phyloP scores from a whole-genome alignment of 805 yeast species.

The Cyberlindnera mrakii region DNA sequence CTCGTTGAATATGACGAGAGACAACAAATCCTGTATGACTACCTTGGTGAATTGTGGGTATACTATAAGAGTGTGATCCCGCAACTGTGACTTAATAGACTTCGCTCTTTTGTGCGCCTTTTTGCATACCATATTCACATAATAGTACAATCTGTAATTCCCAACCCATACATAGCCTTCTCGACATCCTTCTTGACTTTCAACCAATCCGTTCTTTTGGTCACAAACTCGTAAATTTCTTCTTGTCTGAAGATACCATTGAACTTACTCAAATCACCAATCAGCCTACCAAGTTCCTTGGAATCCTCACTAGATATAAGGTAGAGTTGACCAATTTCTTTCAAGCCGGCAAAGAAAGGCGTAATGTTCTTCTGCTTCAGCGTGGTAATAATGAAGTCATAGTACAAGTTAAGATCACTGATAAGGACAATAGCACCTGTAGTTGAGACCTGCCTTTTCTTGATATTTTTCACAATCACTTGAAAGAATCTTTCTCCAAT shows the following conservation, averaged over 20 bases:
- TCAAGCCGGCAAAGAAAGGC: conserved; percentile 73
- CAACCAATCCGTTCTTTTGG: conserved; percentile 83
- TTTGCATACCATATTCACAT: conserved; percentile 28
- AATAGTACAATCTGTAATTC: conserved; percentile 67
- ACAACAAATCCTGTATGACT: conserved; percentile 23
- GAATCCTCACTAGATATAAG: conserved; percentile 70
- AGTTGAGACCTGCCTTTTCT: conserved; percentile 64
- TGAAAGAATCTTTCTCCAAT: conserved; percentile 83
- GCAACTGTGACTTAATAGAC: not conserved
- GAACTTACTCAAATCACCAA: conserved; percentile 78
- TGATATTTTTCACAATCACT: conserved; percentile 68
- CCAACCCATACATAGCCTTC: conserved; percentile 90
- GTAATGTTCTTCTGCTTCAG: conserved; percentile 62
- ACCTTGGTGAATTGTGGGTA: conserved; percentile 50
- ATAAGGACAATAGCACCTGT: conserved; percentile 81
- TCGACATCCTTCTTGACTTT: conserved; percentile 74
- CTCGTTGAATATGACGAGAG: conserved; percentile 31
- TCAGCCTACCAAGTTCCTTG: conserved; percentile 75
- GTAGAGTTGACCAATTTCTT: conserved; percentile 79
- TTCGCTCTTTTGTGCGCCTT: not conserved
- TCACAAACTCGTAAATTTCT: conserved; percentile 89
- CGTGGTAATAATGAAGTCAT: conserved; percentile 57
- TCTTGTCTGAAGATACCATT: conserved; percentile 89
- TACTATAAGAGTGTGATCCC: conserved; percentile 20
- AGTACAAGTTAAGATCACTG: conserved; percentile 73